Evolutionary conservation across 176 grass and related monocot species (phyloP), one percentile per base, ranked within the genome.

Genomic region (Triticum aestivum): DNA sequence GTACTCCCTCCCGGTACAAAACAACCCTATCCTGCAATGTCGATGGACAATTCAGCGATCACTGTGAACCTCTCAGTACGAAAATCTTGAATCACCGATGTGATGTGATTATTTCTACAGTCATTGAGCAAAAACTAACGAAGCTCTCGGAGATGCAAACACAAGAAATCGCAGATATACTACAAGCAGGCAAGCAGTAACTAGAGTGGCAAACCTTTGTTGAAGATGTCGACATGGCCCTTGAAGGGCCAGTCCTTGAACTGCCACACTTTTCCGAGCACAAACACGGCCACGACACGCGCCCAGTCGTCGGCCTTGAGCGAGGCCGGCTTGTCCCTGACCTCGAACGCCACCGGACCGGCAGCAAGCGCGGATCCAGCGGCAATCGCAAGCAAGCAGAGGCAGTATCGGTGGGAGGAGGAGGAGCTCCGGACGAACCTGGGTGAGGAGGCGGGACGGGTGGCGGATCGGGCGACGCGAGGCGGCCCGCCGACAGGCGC

Each of bases 191-290:
- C 7, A 74, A 74, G 41, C 41, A 37, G 5, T 37, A 37, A 47
- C n/a, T 47, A 49, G 10, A 62, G 27, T 41, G 42, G 2, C 34
- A 83, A 79, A 97, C 95, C 85, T 82, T 93, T 98, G 84, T 95
- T 98, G 81, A 98, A 98, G 78, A 98, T 94, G 88, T 98, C 91
- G 2, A 95, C 89, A 89, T 98, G 96, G 76, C 92, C 93, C 82
- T 94, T 98, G 89, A 95, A 98, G 34, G 38, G 38, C 38, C 38
- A 39, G 38, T 39, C 38, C 38, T 8, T 39, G 38, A 39, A 38
- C 37, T 38, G 37, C 6, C 5, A 38, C 37, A 8, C 6, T 8
- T 38, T 38, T 38, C 37, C 37, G 37, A 38, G 37, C 37, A 38
- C 37, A 8, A 38, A 38, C 37, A 38, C 37, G 37, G 37, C 37